Conservation (phyloP, 768 basidiomycete genomes). For the Dictyophora rubrovolvata region DNA sequence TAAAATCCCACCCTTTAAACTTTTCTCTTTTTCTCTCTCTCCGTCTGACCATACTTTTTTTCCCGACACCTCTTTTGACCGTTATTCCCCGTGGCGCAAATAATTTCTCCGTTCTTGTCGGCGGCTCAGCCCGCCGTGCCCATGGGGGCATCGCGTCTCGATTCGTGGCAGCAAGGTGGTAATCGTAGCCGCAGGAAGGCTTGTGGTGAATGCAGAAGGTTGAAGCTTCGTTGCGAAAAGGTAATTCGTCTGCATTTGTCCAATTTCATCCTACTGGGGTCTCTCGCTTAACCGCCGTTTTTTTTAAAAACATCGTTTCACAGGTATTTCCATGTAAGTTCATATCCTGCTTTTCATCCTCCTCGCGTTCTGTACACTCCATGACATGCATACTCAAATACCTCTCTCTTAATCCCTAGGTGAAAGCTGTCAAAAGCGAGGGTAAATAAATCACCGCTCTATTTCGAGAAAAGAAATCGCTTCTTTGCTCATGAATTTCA, state of each 20-base stretch:
- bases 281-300: not conserved
- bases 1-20: not conserved
- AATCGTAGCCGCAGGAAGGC: slow-evolving; percentile 7
- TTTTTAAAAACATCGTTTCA: not conserved
- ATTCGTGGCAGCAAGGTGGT: not conserved
- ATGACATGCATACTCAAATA: not conserved
- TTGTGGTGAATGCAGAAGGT: slow-evolving; percentile 6
- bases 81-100: not conserved
- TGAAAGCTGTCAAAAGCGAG: slow-evolving; percentile 8
- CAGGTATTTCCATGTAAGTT: not conserved
- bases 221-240: slow-evolving; percentile 9
- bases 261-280: not conserved
- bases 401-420: not conserved
- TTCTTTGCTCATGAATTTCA: not conserved
- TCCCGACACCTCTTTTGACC: not conserved
- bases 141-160: not conserved
- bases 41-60: not conserved
- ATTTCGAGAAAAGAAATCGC: not conserved
- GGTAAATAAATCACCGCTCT: not conserved
- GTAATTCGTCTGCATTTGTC: not conserved
- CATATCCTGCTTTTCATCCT: not conserved
- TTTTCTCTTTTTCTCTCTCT: not conserved
- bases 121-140: not conserved
- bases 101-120: not conserved
- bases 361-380: no score